A percentile compares a stretch with the other conserved stretches of the same genome.
Evolutionary conservation across 2,329 filamentous ascomycete genomes (phyloP).

Genomic region (Nigrospora osmanthi): DNA sequence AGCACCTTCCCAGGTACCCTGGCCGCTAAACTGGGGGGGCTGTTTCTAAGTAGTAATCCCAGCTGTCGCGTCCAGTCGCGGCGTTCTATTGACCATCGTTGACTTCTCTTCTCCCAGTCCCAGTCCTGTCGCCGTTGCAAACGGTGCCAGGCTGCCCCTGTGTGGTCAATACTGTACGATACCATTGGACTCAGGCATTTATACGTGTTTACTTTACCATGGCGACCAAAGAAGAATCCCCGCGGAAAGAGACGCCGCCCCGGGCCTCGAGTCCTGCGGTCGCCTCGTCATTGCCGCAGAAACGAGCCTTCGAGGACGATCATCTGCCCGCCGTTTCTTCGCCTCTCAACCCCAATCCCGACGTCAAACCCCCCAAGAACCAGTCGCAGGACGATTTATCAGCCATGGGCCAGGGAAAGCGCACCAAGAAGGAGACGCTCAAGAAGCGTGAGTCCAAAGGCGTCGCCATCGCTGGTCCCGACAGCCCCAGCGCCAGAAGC

Average conservation of each 20-base stretch:
- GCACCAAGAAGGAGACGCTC: conserved; percentile 57
- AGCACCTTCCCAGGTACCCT: no score
- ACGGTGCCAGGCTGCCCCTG: no score
- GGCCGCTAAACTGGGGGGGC: no score
- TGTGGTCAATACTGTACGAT: no score
- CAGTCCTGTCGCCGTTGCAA: no score
- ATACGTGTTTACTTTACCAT: no score
- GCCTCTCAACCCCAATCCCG: conserved; percentile 63
- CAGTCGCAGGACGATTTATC: conserved; percentile 15
- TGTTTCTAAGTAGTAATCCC: no score
- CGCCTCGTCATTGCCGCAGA: conserved; percentile 48
- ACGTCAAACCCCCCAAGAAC: conserved; percentile 25
- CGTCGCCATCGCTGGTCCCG: conserved; percentile 29
- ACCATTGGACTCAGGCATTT: no score
- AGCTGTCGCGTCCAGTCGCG: no score
- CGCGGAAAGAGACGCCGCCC: conserved; percentile 21
- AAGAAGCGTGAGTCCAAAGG: conserved; percentile 62
- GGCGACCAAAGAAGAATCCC: conserved; percentile 19
- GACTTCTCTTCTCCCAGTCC: no score
- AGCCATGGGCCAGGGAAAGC: conserved; percentile 38
- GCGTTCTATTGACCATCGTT: no score
- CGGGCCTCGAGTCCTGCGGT: conserved; percentile 12
- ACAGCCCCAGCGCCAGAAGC: conserved; percentile 42
- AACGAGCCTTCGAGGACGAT: conserved; percentile 60
- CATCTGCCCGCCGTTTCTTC: conserved; percentile 66